These are phyloP conservation scores for Axilococcus clingmanii DNA, from an alignment of 139 green algal genomes.

Conservation along the genomic window DNA sequence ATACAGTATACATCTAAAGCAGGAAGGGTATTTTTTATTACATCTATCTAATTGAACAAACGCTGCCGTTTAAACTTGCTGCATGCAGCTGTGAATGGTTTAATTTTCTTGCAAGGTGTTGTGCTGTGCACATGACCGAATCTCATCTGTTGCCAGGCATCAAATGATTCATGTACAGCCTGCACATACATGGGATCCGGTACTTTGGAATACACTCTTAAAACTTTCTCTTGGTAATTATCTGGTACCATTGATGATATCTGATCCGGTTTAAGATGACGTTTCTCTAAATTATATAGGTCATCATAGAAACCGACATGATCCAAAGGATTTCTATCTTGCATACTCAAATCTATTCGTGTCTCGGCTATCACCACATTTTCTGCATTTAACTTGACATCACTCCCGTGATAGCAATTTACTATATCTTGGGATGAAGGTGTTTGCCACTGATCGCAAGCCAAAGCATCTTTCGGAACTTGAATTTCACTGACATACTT, in stretches of 20 bases:
- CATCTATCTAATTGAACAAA: too few relatives aligned
- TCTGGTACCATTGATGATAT: conserved; percentile 29
- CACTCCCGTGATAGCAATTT: conserved; percentile 19
- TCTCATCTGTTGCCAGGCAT: conserved; percentile 13
- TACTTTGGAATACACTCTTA: conserved; percentile 41
- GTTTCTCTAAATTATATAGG: conserved; percentile 24
- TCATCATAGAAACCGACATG: conserved; percentile 53
- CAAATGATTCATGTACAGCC: conserved; percentile 34
- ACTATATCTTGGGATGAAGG: conserved; percentile 25
- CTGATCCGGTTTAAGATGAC: conserved; percentile 26
- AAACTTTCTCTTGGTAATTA: conserved; percentile 39
- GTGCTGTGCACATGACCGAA: conserved; percentile 9
- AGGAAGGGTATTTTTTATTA: too few relatives aligned
- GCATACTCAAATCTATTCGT: conserved; percentile 53
- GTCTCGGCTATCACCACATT: conserved; percentile 53
- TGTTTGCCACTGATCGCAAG: conserved; percentile 4
- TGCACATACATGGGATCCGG: conserved; percentile 7
- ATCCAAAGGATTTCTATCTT: conserved; percentile 52
- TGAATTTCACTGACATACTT: conserved; percentile 44
- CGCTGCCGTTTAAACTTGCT: too few relatives aligned
- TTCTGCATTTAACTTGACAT: conserved; percentile 27
- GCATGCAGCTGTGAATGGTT: too few relatives aligned
- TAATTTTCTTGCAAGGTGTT: conserved; percentile 12
- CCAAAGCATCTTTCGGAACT: conserved; percentile 19
- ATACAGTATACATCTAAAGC: too few relatives aligned